Evolutionary conservation across 768 basidiomycete genomes (phyloP).

Genomic region (Termitomyces sp.): DNA sequence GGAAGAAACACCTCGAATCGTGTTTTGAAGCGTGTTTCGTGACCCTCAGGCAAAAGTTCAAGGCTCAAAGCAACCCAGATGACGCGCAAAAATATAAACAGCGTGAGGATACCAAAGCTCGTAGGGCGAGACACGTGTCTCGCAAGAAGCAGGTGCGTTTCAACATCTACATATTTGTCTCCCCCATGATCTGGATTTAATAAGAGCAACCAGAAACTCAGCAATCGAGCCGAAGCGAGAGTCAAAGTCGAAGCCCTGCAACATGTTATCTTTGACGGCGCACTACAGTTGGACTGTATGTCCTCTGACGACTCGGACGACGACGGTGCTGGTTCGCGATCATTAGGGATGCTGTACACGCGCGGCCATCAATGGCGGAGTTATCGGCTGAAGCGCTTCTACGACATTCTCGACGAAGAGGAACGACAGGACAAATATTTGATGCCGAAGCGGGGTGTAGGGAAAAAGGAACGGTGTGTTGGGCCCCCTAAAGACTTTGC

Average conservation of each 20-base stretch:
- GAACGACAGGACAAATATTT: conserved; percentile 39
- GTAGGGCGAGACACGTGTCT: conserved; percentile 54
- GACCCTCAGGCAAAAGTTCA: conserved; percentile 67
- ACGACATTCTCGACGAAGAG: conserved; percentile 56
- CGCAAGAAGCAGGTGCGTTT: conserved; percentile 61
- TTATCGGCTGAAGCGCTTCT: conserved; percentile 56
- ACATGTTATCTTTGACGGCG: conserved; percentile 66
- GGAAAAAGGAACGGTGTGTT: conserved; percentile 48
- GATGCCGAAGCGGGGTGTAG: conserved; percentile 55
- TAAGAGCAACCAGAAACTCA: conserved; percentile 52
- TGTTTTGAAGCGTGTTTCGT: conserved; percentile 71
- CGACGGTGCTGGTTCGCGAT: conserved; percentile 34
- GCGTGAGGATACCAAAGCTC: conserved; percentile 60
- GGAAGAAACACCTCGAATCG: conserved; percentile 53
- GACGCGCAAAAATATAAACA: conserved; percentile 26
- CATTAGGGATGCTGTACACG: conserved; percentile 41
- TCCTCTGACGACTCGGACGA: conserved; percentile 75
- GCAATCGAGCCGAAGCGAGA: conserved; percentile 58
- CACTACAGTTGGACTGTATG: conserved; percentile 73
- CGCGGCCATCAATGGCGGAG: conserved; percentile 72
- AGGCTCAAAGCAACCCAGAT: conserved; percentile 37
- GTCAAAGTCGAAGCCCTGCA: conserved; percentile 50
- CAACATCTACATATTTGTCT: background rate
- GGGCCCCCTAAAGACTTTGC: conserved; percentile 56
- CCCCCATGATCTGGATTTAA: conserved; percentile 2